Percentiles rank a stretch among this genome's conserved stretches.
These are phyloP conservation scores for Xanthoceras sorbifolium DNA, from an alignment of 345 rosid genomes.

Conservation along the genomic window DNA sequence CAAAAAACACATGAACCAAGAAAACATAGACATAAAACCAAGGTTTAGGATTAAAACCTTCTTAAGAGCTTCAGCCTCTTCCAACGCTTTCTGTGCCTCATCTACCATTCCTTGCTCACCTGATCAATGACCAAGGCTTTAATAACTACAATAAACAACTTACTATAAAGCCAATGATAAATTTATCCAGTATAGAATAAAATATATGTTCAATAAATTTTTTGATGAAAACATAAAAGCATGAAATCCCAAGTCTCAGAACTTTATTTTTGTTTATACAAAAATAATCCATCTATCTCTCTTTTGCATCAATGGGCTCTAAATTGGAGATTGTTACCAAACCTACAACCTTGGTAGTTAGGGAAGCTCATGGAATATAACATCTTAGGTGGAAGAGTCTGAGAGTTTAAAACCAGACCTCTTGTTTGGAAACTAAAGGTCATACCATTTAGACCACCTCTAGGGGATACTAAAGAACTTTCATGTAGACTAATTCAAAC, in stretches of 20 bases:
- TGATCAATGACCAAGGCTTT: conserved; percentile 24
- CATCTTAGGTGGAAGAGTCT: not conserved
- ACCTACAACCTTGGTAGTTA: not conserved
- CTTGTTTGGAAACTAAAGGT: not conserved
- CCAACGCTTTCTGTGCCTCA: conserved; percentile 97
- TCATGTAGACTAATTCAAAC: not conserved
- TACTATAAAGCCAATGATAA: not conserved
- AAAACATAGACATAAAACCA: not conserved
- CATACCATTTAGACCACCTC: not conserved
- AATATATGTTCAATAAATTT: not conserved
- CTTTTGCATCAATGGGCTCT: not conserved
- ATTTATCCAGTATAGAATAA: not conserved
- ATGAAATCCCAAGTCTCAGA: not conserved
- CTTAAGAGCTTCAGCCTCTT: conserved; percentile 99
- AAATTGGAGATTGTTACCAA: not conserved
- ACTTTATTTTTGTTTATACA: not conserved
- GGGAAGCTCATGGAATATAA: not conserved
- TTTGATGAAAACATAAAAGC: not conserved
- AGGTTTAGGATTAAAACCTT: conserved; percentile 54
- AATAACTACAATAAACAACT: not conserved
- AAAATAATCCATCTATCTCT: not conserved
- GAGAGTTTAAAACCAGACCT: not conserved
- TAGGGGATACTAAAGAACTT: not conserved
- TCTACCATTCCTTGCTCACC: conserved; percentile 99
- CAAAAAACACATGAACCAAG: not conserved